These are phyloP conservation scores for Entrophospora sp. DNA, from an alignment of 192 early-diverging fungal species.

Conservation along the genomic window DNA sequence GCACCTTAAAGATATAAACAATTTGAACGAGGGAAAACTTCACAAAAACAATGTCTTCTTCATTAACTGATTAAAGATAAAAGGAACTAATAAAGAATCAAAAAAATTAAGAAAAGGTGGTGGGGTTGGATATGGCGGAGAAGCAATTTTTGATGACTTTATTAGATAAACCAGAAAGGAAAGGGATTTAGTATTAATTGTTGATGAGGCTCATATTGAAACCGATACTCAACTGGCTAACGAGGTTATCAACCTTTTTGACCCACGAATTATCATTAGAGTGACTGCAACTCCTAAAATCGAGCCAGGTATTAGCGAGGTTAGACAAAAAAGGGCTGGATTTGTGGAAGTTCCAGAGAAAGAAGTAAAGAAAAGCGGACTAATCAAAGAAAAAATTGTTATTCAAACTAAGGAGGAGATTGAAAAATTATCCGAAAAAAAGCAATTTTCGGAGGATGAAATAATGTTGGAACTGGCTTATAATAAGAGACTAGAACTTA, in stretches of 20 bases:
- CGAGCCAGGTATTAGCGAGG: not conserved
- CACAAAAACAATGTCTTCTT: conserved; percentile 2
- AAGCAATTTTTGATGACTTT: not conserved
- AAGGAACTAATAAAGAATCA: conserved; percentile 7
- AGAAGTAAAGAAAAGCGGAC: not conserved
- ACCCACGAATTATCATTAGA: not conserved
- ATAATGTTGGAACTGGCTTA: not conserved
- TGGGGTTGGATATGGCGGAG: conserved; percentile 2
- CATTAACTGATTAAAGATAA: conserved; percentile 2
- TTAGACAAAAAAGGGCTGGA: not conserved
- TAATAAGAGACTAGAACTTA: not conserved
- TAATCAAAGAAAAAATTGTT: not conserved
- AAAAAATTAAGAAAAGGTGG: conserved; percentile 6
- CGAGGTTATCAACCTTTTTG: not conserved
- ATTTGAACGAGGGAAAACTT: conserved; percentile 3
- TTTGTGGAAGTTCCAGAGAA: not conserved
- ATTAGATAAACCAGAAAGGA: not conserved
- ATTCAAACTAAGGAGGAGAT: not conserved
- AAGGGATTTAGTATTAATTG: not conserved
- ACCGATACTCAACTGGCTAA: not conserved
- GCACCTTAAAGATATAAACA: not conserved
- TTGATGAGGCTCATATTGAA: not conserved
- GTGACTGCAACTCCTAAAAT: not conserved
- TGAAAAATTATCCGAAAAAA: not conserved
- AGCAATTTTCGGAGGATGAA: not conserved